A percentile compares a stretch with the other conserved stretches of the same genome.
phyloP scores from a whole-genome alignment of 495 filamentous ascomycete genomes.

The Aspergillus conjunctus region DNA sequence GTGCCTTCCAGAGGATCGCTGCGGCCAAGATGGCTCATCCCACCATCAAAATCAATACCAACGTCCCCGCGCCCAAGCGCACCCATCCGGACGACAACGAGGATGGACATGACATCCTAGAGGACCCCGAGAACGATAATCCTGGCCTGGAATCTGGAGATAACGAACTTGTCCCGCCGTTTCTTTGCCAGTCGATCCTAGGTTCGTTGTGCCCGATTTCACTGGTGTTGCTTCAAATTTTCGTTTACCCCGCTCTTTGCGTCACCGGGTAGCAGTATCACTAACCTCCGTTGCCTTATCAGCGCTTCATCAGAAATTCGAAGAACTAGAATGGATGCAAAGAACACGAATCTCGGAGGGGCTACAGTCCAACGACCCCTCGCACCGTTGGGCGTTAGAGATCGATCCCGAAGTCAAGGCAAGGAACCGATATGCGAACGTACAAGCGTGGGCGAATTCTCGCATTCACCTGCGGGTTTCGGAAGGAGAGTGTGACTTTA shows the following conservation, averaged over 20 bases:
- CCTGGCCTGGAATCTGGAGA: slow-evolving; percentile 38
- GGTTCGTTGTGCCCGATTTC: slow-evolving; percentile 36
- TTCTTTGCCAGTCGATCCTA: slow-evolving; percentile 44
- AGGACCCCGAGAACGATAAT: slow-evolving; percentile 36
- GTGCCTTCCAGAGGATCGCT: slow-evolving; percentile 48
- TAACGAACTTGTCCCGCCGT: slow-evolving; percentile 44
- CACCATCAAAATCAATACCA: slow-evolving; percentile 51
- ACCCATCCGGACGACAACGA: slow-evolving; percentile 41
- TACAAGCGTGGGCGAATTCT: slow-evolving; percentile 83
- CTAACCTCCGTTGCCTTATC: slow-evolving; percentile 10
- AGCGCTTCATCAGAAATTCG: slow-evolving; percentile 53
- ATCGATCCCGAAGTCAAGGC: slow-evolving; percentile 49
- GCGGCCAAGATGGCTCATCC: slow-evolving; percentile 52
- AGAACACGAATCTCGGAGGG: slow-evolving; percentile 41
- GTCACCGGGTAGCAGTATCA: neutral
- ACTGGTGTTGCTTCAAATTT: slow-evolving; percentile 27
- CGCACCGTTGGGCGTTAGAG: slow-evolving; percentile 55
- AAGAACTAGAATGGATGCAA: slow-evolving; percentile 53
- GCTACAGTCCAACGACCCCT: slow-evolving; percentile 38
- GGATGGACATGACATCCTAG: slow-evolving; percentile 34
- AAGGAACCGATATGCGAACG: slow-evolving; percentile 82
- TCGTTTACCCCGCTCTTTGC: slow-evolving; percentile 2
- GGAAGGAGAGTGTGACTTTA: slow-evolving; percentile 81
- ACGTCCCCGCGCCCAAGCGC: slow-evolving; percentile 45
- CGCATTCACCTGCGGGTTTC: slow-evolving; percentile 83